These are phyloP conservation scores for Yamadazyma blattariae DNA, from an alignment of 1,139 yeast species.

Conservation along the genomic window DNA sequence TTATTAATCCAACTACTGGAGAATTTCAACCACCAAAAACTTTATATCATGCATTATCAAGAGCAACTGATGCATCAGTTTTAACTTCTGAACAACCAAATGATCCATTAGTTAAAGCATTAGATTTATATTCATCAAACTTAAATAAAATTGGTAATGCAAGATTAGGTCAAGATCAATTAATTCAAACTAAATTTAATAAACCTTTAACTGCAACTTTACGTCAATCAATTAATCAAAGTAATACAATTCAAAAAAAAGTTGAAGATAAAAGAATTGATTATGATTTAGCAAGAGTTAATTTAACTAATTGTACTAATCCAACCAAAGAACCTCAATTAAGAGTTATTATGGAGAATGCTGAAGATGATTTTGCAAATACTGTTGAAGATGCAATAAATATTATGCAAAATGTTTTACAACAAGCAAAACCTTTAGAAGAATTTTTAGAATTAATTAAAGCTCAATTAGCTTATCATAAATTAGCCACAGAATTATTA, in stretches of 20 bases:
- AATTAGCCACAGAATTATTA: constrained; percentile 69
- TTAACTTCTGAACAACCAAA: constrained; percentile 47
- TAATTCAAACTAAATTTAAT: constrained; percentile 70
- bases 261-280: constrained; percentile 79
- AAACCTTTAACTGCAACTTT: constrained; percentile 63
- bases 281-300: constrained; percentile 75
- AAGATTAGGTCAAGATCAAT: constrained; percentile 77
- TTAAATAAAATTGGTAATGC: constrained; percentile 75
- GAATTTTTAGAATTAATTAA: constrained; percentile 67
- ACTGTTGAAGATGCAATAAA: constrained; percentile 88
- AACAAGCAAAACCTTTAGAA: constrained; percentile 68
- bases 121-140: constrained; percentile 43
- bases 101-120: constrained; percentile 44
- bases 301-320: constrained; percentile 60
- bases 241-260: constrained; percentile 67
- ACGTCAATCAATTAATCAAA: constrained; percentile 61
- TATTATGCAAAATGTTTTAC: constrained; percentile 79
- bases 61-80: constrained; percentile 63
- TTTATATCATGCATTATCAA: constrained; percentile 75
- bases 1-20: constrained; percentile 53
- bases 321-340: constrained; percentile 76
- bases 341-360: constrained; percentile 75
- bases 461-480: constrained; percentile 84
- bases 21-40: constrained; percentile 73
- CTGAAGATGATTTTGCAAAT: constrained; percentile 88